These are phyloP conservation scores for Cudoniella acicularis DNA, from an alignment of 495 filamentous ascomycete genomes.

Conservation along the genomic window DNA sequence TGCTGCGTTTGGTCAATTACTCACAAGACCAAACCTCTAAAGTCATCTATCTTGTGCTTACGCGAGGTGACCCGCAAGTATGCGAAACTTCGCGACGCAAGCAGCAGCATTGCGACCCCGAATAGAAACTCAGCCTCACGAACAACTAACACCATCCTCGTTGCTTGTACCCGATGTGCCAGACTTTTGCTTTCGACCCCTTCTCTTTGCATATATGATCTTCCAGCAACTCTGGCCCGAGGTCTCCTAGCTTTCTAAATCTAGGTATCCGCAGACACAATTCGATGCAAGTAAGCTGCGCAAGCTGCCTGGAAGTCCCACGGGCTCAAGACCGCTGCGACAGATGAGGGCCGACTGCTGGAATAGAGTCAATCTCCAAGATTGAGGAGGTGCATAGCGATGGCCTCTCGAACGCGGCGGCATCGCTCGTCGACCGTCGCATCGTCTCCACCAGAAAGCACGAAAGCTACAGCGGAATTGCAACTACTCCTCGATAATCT, in stretches of 20 bases:
- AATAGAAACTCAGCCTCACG: not conserved
- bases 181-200: too few species aligned
- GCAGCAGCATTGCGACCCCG: not conserved
- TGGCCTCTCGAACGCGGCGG: constrained; percentile 46
- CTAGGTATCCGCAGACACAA: not conserved
- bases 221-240: not conserved
- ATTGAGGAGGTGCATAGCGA: constrained; percentile 23
- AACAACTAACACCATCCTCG: not conserved
- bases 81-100: not conserved
- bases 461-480: constrained; percentile 57
- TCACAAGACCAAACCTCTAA: too few species aligned
- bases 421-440: constrained; percentile 62
- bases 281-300: constrained; percentile 6
- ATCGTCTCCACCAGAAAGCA: constrained; percentile 47
- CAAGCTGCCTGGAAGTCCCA: constrained; percentile 30
- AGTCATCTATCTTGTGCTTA: not conserved
- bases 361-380: constrained; percentile 8
- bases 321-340: constrained; percentile 11
- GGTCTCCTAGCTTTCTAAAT: not conserved
- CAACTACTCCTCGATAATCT: constrained; percentile 55
- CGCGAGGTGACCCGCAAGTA: not conserved
- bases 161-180: too few species aligned
- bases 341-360: constrained; percentile 17
- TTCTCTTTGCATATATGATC: too few species aligned
- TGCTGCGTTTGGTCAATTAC: too few species aligned